Evolutionary conservation across 305 asterid species (phyloP).

Genomic region (Lippia alba): DNA sequence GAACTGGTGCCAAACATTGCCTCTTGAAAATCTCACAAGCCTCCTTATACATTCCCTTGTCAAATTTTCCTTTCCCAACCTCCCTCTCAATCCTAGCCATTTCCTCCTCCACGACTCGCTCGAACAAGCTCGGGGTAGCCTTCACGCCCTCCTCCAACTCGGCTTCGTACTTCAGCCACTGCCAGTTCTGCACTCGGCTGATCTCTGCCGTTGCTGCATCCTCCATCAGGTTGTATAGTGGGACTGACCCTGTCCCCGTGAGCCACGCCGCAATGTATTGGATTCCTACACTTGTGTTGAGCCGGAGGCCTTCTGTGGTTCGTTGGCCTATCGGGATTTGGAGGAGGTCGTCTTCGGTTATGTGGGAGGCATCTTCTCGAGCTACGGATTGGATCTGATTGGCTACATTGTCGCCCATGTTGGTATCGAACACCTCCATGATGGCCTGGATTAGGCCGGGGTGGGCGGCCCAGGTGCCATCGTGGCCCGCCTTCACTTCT

Average conservation of each 20-base stretch:
- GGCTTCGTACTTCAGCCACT: constrained; percentile 66
- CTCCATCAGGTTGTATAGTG: constrained; percentile 80
- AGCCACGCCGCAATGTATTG: constrained; percentile 77
- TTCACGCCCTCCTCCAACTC: constrained; percentile 69
- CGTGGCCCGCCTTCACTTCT: constrained; percentile 83
- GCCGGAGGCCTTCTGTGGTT: constrained; percentile 73
- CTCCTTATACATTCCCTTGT: constrained; percentile 59
- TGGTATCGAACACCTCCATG: constrained; percentile 52
- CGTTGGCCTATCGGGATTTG: constrained; percentile 58
- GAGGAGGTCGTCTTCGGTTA: constrained; percentile 60
- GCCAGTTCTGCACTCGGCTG: constrained; percentile 84
- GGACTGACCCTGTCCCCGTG: constrained; percentile 69
- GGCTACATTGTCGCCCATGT: constrained; percentile 48
- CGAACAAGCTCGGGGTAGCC: constrained; percentile 58
- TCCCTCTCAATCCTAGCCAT: constrained; percentile 70
- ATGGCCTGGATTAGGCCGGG: constrained; percentile 71
- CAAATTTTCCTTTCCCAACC: constrained; percentile 62
- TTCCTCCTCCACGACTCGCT: constrained; percentile 69
- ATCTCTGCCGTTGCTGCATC: constrained; percentile 88
- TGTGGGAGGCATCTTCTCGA: constrained; percentile 50
- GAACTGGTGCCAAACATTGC: constrained; percentile 54
- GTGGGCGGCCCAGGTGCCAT: constrained; percentile 92
- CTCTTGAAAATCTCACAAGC: constrained; percentile 63
- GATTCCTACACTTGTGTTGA: constrained; percentile 70
- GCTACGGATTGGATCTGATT: constrained; percentile 61